Evolutionary conservation across 345 rosid genomes (phyloP).

Genomic region (Salix brachista): DNA sequence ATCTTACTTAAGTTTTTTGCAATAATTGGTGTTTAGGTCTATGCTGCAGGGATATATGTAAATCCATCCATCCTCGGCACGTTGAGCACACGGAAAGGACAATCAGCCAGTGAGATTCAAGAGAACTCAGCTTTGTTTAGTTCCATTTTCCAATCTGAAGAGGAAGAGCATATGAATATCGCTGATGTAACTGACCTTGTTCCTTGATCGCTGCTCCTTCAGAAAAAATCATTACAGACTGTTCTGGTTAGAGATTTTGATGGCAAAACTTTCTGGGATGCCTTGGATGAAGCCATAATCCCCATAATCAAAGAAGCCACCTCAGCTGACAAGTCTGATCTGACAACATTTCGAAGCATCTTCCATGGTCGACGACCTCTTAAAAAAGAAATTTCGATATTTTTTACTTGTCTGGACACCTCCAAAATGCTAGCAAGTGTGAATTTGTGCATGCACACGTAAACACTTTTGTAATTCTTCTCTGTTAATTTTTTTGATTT

Average conservation of each 20-base stretch:
- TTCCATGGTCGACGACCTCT: conserved; percentile 66
- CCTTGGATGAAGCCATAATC: conserved; percentile 68
- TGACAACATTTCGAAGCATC: conserved; percentile 55
- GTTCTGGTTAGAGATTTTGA: conserved; percentile 90
- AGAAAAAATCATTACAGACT: conserved; percentile 70
- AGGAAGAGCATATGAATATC: neutral
- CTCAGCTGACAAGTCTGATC: conserved; percentile 51
- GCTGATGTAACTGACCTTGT: neutral
- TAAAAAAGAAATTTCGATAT: conserved; percentile 61
- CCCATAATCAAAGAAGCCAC: conserved; percentile 61
- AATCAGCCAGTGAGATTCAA: conserved; percentile 45
- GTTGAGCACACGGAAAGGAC: conserved; percentile 56
- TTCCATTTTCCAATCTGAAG: conserved; percentile 35
- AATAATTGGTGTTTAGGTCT: conserved; percentile 76
- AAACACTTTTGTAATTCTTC: neutral
- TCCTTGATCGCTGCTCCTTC: conserved; percentile 39
- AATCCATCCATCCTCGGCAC: conserved; percentile 38
- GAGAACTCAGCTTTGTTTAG: conserved; percentile 46
- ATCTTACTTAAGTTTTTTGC: conserved; percentile 36
- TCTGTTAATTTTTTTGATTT: neutral
- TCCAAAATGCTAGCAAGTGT: conserved; percentile 71
- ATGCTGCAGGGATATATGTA: conserved; percentile 72
- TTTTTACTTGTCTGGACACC: conserved; percentile 68
- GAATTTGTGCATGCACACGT: neutral
- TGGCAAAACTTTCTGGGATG: conserved; percentile 94